phyloP scores from a whole-genome alignment of 2,329 filamentous ascomycete species.

The Aspergillus ochraceus region DNA sequence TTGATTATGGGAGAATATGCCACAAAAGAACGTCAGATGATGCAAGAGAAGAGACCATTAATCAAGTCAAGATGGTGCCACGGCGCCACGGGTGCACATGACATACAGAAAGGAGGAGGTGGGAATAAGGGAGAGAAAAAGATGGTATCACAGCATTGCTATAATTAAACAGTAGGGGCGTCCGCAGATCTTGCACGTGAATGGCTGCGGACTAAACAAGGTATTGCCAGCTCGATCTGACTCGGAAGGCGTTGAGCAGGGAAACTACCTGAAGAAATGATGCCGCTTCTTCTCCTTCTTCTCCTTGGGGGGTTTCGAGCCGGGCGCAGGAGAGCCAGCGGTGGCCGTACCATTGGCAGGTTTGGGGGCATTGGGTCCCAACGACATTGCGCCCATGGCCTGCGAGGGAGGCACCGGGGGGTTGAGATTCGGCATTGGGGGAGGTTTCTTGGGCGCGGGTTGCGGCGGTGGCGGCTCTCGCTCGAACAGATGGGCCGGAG shows the following conservation, averaged over 20 bases:
- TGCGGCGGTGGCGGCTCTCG: conserved; percentile 61
- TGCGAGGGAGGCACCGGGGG: conserved; percentile 32
- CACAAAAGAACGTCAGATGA: background rate
- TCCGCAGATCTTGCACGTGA: conserved; percentile 10
- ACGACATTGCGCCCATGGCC: conserved; percentile 38
- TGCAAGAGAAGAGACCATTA: conserved; percentile 4
- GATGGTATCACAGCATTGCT: conserved; percentile 39
- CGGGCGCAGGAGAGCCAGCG: conserved; percentile 15
- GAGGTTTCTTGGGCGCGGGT: conserved; percentile 25
- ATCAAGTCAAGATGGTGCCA: conserved; percentile 1
- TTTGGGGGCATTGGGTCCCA: conserved; percentile 44
- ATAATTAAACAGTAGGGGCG: conserved; percentile 15
- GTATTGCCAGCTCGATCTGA: background rate
- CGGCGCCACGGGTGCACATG: conserved; percentile 14
- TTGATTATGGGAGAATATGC: conserved; percentile 3
- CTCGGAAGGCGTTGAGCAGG: background rate
- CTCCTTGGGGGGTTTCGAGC: conserved; percentile 42
- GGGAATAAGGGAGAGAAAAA: background rate
- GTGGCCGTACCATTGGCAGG: conserved; percentile 3
- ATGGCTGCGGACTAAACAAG: background rate
- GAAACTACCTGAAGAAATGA: conserved; percentile 50
- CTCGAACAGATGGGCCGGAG: conserved; percentile 84
- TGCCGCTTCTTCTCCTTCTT: conserved; percentile 55
- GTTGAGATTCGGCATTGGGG: conserved; percentile 23
- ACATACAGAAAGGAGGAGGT: conserved; percentile 6